Percentiles rank a stretch among this genome's conserved stretches.
These are phyloP conservation scores for Nissolia schottii DNA, from an alignment of 306 rosid genomes.

Conservation along the genomic window DNA sequence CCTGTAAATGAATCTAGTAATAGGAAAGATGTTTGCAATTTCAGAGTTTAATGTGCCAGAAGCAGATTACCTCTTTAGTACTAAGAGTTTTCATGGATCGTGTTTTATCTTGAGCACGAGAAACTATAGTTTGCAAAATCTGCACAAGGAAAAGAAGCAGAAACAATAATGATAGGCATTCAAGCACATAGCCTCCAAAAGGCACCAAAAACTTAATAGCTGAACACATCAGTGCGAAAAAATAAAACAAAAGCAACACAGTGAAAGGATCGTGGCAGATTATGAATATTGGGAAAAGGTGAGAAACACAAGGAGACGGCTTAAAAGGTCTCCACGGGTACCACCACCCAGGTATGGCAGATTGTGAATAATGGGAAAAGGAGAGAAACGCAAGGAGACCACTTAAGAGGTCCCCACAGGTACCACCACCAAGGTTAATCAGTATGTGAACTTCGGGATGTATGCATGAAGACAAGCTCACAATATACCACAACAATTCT, in stretches of 20 bases:
- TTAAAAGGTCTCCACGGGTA: not conserved
- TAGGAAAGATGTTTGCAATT: not conserved
- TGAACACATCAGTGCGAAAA: not conserved
- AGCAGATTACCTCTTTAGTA: constrained; percentile 81
- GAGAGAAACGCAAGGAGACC: not conserved
- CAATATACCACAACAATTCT: not conserved
- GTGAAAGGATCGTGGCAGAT: not conserved
- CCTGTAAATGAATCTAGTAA: not conserved
- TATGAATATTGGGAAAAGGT: constrained; percentile 3
- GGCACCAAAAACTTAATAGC: not conserved
- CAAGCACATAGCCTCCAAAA: not conserved
- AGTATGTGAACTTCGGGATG: not conserved
- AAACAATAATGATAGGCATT: constrained; percentile 9
- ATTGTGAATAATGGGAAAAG: constrained; percentile 4
- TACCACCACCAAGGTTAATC: not conserved
- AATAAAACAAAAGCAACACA: not conserved
- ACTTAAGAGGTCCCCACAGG: not conserved
- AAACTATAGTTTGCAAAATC: constrained; percentile 93
- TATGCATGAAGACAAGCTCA: not conserved
- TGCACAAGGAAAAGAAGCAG: constrained; percentile 25
- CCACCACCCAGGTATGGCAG: not conserved
- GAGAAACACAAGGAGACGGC: not conserved
- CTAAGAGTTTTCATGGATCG: constrained; percentile 69
- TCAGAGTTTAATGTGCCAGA: not conserved
- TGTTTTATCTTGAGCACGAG: constrained; percentile 75